Base-by-base conservation (phyloP, 495 filamentous ascomycete genomes). In the Neurospora africana region DNA sequence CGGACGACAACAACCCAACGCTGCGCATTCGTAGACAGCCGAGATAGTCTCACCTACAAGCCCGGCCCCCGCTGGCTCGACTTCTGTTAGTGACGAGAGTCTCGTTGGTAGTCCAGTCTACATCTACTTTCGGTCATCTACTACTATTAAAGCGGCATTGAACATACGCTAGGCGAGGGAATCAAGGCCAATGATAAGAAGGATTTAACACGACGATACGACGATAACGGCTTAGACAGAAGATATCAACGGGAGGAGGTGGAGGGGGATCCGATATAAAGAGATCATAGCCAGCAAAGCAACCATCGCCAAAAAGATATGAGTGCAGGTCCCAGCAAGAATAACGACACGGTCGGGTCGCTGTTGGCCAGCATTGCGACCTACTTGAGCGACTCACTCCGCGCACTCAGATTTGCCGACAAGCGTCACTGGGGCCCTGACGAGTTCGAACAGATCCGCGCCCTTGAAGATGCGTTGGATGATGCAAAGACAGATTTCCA, bases 401-500 rank as follows among this genome's bases (percentile, higher is more conserved):
- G 83, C 73, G 80, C 82, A 70, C 73, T 86, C 75, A 81, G 81
- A 82, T 83, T 83, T 72, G 84, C 83, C 75, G 84, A 85, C 79
- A 84, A 86, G 76, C 81, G 82, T 19, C 80, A 81, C 30, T 85
- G 83, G 84, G 83, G 82, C 0, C 78, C 82, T 39, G 83, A 84
- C 77, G 83, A 85, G 79, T 82, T 82, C 72, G 83, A 86, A 73
- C 84, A 86, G 75, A 75, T 80, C 21, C 83, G 83, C 35, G 78
- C 79, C 53, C 77, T 86, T 0, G 83, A 86, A 71, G 80, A 81
- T 39, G 79, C 81, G 9, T 81, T 86, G 68, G 84, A 85, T 73
- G 84, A 86, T 53, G 84, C 84, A 47, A 84, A 83, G 74, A 82
- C 82, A 77, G 84, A 86, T 77, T 86, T 84, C 69, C 84, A 86